Evolutionary conservation across 164 flowering plant genomes (phyloP).

Genomic region (Saururus chinensis): DNA sequence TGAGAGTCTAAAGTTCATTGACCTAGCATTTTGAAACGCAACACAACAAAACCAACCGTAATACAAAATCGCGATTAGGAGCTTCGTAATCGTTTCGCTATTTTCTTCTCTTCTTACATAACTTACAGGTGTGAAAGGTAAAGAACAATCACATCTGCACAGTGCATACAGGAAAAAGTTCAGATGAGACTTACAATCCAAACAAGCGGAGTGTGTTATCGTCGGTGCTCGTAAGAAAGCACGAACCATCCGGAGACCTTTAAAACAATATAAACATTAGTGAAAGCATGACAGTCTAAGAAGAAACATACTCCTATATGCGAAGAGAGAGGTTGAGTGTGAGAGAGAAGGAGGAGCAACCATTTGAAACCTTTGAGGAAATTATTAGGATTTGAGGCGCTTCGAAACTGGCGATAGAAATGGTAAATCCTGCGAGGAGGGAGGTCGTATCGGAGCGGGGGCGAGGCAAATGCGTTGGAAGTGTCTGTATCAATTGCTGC

Average conservation of each 20-base stretch:
- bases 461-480: slow-evolving; percentile 30
- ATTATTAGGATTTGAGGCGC: slow-evolving; percentile 57
- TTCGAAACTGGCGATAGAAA: slow-evolving; percentile 64
- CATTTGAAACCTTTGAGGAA: slow-evolving; percentile 87
- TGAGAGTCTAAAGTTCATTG: no score
- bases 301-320: not conserved
- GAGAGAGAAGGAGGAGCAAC: slow-evolving; percentile 16
- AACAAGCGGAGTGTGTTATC: slow-evolving; percentile 67
- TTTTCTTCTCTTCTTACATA: no score
- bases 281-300: not conserved
- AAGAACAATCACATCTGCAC: no score
- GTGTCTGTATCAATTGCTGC: not conserved
- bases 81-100: no score
- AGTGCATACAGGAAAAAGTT: not conserved
- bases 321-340: not conserved
- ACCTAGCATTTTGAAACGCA: no score
- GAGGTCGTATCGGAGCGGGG: slow-evolving; percentile 44
- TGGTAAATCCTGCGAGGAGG: slow-evolving; percentile 57
- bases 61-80: no score
- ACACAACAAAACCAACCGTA: no score
- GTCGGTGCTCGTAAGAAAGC: slow-evolving; percentile 70
- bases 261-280: not conserved
- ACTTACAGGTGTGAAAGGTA: no score
- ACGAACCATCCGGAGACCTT: slow-evolving; percentile 97
- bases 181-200: slow-evolving; percentile 35